phyloP scores from a whole-genome alignment of 2,329 filamentous ascomycete genomes.

The Xylaria sp. region DNA sequence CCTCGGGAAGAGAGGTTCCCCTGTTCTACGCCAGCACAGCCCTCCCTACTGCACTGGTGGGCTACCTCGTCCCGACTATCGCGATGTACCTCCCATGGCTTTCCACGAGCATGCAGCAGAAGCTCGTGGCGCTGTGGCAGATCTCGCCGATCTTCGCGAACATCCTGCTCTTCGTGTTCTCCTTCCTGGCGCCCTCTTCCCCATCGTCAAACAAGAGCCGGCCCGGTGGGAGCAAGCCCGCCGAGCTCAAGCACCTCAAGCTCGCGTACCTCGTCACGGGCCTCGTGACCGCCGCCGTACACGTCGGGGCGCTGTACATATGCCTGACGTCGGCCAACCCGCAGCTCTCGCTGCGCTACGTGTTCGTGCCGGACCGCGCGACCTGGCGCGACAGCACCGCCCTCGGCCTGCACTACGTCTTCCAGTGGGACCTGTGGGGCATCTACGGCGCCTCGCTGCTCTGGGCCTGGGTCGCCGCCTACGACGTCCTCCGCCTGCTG shows the following conservation, averaged over 20 bases:
- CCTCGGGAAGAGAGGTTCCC: constrained; percentile 22
- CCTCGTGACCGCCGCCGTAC: constrained; percentile 24
- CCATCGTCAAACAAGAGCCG: constrained; percentile 1
- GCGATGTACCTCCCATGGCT: constrained; percentile 28
- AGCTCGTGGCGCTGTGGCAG: constrained; percentile 35
- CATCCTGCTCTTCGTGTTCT: constrained; percentile 24
- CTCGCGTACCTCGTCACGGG: constrained; percentile 27
- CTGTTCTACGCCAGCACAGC: constrained; percentile 26
- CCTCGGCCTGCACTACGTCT: constrained; percentile 35
- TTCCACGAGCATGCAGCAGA: constrained; percentile 22
- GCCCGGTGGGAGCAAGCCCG: neutral
- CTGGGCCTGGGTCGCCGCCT: constrained; percentile 32
- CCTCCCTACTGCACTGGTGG: constrained; percentile 27
- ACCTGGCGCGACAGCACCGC: constrained; percentile 26
- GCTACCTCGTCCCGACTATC: constrained; percentile 33
- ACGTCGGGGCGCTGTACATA: constrained; percentile 28
- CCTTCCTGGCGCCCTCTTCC: constrained; percentile 13
- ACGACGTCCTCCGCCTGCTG: constrained; percentile 30
- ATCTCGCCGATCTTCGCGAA: constrained; percentile 29
- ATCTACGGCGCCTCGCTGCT: constrained; percentile 29
- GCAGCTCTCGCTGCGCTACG: constrained; percentile 26
- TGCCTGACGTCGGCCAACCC: constrained; percentile 26
- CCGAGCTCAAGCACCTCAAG: constrained; percentile 34
- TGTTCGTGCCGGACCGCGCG: constrained; percentile 29
- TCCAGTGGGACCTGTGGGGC: constrained; percentile 35